Evolutionary conservation across 1,139 yeast species (phyloP), one percentile per base, ranked within the genome.

Genomic region (Geotrichum phurueaensis): DNA sequence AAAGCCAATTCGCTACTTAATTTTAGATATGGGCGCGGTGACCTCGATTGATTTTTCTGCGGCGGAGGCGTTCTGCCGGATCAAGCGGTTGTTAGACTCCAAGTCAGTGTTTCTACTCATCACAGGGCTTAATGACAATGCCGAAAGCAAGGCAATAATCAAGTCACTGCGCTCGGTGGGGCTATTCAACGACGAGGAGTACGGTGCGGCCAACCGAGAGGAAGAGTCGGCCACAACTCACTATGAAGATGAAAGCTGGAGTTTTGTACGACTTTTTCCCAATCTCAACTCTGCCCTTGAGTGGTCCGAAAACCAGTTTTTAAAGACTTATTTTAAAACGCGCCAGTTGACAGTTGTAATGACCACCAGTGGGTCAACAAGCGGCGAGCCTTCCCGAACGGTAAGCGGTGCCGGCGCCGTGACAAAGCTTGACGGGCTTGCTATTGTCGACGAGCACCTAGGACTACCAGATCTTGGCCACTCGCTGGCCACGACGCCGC

Each of bases 301-400:
- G 73, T 92, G 97, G 96, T 90, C 97, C 77, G 99, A 94, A 71
- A 92, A 94, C 74, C 85, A 87, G 66, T 90, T 91, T 68, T 79
- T 94, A 68, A 79, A 83, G 55, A 85, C 89, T 56, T 91, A 89
- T 74, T 81, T 50, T 18, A 50, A 6, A 10, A 15, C 27, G 33
- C 29, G 29, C 49, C 49, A 45, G 22, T n/a, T n/a, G 22, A 2
- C 22, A 45, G 22, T 45, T 2, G 22, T 9, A 15, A 15, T 6
- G 6, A 6, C n/a, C n/a, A 6, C 29, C 29, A 25, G 29, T 77
- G n/a, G n/a, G n/a, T n/a, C n/a, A n/a, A n/a, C 65, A 70, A 76
- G 27, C 73, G 71, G 27, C 65, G 74, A 15, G 72, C 70, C 27
- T 62, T 63, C 31, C 57, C 62, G 68, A 36, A 70, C 39, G 4